Conservation (phyloP, 192 early-diverging fungal genomes). For the Geranomyces variabilis region DNA sequence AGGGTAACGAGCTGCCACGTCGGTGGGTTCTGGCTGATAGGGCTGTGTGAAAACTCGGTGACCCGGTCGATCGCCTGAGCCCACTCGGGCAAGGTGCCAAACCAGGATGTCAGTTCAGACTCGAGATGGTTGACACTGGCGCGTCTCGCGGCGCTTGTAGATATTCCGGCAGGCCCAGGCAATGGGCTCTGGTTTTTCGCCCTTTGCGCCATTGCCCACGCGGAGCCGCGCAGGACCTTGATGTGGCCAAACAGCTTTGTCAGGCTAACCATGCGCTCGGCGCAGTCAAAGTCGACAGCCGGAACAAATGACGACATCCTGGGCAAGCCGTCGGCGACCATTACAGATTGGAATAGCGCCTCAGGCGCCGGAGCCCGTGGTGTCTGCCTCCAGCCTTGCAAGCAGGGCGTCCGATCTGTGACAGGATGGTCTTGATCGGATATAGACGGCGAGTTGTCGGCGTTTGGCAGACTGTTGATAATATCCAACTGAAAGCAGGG, state of each 20-base stretch:
- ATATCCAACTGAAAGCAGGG: constrained; percentile 20
- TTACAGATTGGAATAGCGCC: constrained; percentile 26
- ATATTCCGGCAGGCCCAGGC: background rate
- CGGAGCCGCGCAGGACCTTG: constrained; percentile 18
- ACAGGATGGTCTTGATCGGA: constrained; percentile 16
- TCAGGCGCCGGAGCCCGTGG: constrained; percentile 27
- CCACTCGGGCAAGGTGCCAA: constrained; percentile 20
- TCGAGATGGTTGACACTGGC: constrained; percentile 11
- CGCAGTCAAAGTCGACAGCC: constrained; percentile 24
- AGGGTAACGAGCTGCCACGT: constrained; percentile 27
- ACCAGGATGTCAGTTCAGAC: constrained; percentile 15
- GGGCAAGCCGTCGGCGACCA: constrained; percentile 13
- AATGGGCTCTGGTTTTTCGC: background rate
- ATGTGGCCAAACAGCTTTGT: constrained; percentile 15
- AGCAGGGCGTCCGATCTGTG: constrained; percentile 17
- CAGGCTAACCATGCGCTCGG: constrained; percentile 22
- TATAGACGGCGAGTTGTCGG: constrained; percentile 6
- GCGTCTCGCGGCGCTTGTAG: background rate
- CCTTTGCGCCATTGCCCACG: constrained; percentile 24
- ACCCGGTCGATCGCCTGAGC: constrained; percentile 23
- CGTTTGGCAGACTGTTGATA: constrained; percentile 8
- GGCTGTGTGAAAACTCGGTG: background rate
- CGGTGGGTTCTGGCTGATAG: constrained; percentile 17
- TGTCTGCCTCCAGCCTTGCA: constrained; percentile 23
- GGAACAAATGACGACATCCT: constrained; percentile 24